Percentiles rank a stretch among this genome's conserved stretches.
Conservation (phyloP, 2,329 filamentous ascomycete genomes). For the Claviceps pazoutovae region DNA sequence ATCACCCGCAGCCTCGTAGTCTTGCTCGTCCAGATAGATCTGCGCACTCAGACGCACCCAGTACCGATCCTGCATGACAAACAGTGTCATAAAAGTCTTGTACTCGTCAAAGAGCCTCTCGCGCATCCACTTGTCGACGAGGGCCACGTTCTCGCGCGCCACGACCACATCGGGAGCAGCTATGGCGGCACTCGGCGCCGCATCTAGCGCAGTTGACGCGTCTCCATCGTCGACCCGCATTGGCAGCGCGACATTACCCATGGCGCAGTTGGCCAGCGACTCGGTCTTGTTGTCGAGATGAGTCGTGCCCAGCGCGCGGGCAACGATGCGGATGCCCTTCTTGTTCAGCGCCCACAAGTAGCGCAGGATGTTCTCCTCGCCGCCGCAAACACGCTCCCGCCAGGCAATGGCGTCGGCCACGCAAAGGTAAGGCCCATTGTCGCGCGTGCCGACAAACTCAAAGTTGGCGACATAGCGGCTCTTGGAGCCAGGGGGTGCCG, state of each 20-base stretch:
- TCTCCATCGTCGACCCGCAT: slow-evolving; percentile 26
- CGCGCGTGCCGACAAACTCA: slow-evolving; percentile 62
- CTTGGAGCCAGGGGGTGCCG: slow-evolving; percentile 33
- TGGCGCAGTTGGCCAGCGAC: slow-evolving; percentile 50
- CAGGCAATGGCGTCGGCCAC: slow-evolving; percentile 59
- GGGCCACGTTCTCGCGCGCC: slow-evolving; percentile 18
- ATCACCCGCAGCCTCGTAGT: slow-evolving; percentile 59
- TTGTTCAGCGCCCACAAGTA: slow-evolving; percentile 52
- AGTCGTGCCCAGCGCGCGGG: slow-evolving; percentile 51
- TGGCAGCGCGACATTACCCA: slow-evolving; percentile 64
- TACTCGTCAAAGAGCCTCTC: slow-evolving; percentile 40
- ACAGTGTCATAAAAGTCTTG: slow-evolving; percentile 57
- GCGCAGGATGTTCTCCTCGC: slow-evolving; percentile 52
- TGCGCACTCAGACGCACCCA: slow-evolving; percentile 70
- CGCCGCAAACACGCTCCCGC: slow-evolving; percentile 53
- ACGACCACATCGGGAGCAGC: slow-evolving; percentile 5
- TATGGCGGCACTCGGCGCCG: background rate
- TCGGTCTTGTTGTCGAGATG: slow-evolving; percentile 52
- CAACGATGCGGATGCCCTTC: slow-evolving; percentile 46
- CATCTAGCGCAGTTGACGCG: slow-evolving; percentile 15
- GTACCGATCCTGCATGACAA: slow-evolving; percentile 43
- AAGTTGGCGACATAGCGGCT: slow-evolving; percentile 56
- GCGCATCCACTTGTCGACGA: slow-evolving; percentile 44
- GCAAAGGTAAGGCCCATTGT: slow-evolving; percentile 58
- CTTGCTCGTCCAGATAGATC: slow-evolving; percentile 65